A percentile compares a stretch with the other conserved stretches of the same genome.
Evolutionary conservation across 1,139 yeast genomes (phyloP).

Genomic region (Yamadazyma oceani): DNA sequence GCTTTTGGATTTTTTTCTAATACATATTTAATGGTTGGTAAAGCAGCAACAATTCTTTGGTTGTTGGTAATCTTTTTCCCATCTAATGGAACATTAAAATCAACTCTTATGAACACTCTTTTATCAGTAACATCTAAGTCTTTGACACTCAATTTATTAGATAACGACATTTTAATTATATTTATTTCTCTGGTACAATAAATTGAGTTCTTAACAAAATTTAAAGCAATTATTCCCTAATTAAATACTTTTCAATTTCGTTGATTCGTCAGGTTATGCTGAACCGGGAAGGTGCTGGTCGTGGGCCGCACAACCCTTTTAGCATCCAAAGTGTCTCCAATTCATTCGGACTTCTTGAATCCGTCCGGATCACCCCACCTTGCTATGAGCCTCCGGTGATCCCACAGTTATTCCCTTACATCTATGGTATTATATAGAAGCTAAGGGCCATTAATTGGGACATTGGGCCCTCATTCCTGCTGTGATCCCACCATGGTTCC

Average conservation of each 20-base stretch:
- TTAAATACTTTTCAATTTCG: slow-evolving; percentile 1
- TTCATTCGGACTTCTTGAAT: slow-evolving; percentile 2
- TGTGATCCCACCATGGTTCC: too few species aligned
- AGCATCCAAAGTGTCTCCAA: not conserved
- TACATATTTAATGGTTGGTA: slow-evolving; percentile 94
- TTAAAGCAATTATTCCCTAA: too few species aligned
- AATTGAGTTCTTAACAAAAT: not conserved
- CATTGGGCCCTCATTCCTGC: too few species aligned
- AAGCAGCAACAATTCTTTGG: slow-evolving; percentile 97
- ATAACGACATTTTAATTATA: slow-evolving; percentile 82
- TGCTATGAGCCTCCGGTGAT: too few species aligned
- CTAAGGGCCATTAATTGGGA: too few species aligned
- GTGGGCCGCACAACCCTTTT: too few species aligned
- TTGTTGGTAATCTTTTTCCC: slow-evolving; percentile 96
- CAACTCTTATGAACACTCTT: slow-evolving; percentile 95
- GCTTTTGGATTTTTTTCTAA: slow-evolving; percentile 86
- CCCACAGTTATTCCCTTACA: too few species aligned
- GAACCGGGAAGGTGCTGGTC: too few species aligned
- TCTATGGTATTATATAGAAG: too few species aligned
- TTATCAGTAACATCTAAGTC: slow-evolving; percentile 84
- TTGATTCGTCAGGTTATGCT: too few species aligned
- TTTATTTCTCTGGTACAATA: not conserved
- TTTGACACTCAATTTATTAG: slow-evolving; percentile 86
- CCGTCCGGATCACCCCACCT: too few species aligned
- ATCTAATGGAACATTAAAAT: slow-evolving; percentile 96